Evolutionary conservation across 2,329 filamentous ascomycete species (phyloP).

Genomic region (Simplicillium aogashimaense): DNA sequence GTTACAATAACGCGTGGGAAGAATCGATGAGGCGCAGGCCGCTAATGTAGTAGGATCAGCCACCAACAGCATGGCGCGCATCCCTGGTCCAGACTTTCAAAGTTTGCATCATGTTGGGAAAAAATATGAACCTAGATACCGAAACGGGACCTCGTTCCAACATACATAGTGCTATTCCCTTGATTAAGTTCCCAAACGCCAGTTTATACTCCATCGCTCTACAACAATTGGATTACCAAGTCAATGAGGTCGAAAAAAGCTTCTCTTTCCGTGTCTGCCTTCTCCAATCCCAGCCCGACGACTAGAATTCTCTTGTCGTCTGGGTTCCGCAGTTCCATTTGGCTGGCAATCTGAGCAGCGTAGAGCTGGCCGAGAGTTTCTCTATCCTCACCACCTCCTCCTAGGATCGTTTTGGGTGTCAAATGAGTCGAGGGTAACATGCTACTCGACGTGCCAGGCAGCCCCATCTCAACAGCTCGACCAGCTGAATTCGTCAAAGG

Average conservation of each 20-base stretch:
- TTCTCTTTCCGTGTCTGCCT: slow-evolving; percentile 38
- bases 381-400: slow-evolving; percentile 67
- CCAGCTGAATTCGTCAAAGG: slow-evolving; percentile 60
- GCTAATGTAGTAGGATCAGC: too few species aligned
- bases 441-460: slow-evolving; percentile 33
- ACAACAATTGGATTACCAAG: slow-evolving; percentile 45
- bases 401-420: slow-evolving; percentile 78
- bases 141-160: too few species aligned
- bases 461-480: slow-evolving; percentile 50
- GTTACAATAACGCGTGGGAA: too few species aligned
- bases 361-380: slow-evolving; percentile 82
- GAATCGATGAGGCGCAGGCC: too few species aligned
- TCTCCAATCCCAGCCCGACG: slow-evolving; percentile 48
- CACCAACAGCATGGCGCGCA: too few species aligned
- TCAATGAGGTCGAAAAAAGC: slow-evolving; percentile 58
- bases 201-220: too few species aligned
- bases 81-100: too few species aligned
- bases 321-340: slow-evolving; percentile 62
- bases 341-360: slow-evolving; percentile 79
- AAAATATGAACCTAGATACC: too few species aligned
- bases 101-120: too few species aligned
- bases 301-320: slow-evolving; percentile 52
- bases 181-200: too few species aligned
- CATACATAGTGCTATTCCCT: too few species aligned
- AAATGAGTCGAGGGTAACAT: slow-evolving; percentile 70